phyloP scores from a whole-genome alignment of 768 basidiomycete genomes.

The Tricholomella constricta region DNA sequence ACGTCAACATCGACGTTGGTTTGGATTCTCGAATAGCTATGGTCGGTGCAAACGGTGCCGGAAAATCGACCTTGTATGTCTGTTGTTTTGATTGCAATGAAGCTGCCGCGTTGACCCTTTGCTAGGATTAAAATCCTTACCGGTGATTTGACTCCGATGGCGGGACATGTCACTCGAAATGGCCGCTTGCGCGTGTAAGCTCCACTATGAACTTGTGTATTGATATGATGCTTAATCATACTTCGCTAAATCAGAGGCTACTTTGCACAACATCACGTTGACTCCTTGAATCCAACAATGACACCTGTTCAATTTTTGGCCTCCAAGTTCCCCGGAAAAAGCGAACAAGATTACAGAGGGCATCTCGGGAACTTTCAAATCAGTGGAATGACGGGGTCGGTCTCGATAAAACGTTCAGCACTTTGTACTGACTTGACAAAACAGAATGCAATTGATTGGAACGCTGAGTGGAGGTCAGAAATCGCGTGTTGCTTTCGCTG shows the following conservation, averaged over 20 bases:
- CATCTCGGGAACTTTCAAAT: constrained; percentile 98
- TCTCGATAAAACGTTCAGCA: too few species aligned
- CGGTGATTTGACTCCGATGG: constrained; percentile 72
- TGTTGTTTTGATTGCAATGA: background rate
- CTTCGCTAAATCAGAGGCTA: constrained; percentile 58
- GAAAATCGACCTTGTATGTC: constrained; percentile 90
- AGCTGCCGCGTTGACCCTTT: constrained; percentile 1
- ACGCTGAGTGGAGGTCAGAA: constrained; percentile 97
- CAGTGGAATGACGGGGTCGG: constrained; percentile 89
- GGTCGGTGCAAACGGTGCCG: constrained; percentile 93
- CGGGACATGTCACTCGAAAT: constrained; percentile 86
- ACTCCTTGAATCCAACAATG: constrained; percentile 80
- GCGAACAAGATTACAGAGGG: constrained; percentile 93
- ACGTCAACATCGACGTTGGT: constrained; percentile 87
- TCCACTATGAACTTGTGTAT: background rate
- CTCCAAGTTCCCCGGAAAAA: constrained; percentile 89
- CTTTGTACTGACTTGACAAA: background rate
- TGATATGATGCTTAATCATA: constrained; percentile 6
- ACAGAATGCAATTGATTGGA: constrained; percentile 82
- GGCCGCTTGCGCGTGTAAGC: constrained; percentile 86
- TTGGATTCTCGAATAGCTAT: constrained; percentile 95
- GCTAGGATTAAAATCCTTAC: constrained; percentile 89
- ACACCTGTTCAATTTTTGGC: constrained; percentile 95
- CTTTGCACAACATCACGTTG: constrained; percentile 96
- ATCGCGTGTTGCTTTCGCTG: constrained; percentile 91